These are phyloP conservation scores for Globisporangium rhizosaccharum DNA, from an alignment of 352 stramenopile species.

Conservation along the genomic window DNA sequence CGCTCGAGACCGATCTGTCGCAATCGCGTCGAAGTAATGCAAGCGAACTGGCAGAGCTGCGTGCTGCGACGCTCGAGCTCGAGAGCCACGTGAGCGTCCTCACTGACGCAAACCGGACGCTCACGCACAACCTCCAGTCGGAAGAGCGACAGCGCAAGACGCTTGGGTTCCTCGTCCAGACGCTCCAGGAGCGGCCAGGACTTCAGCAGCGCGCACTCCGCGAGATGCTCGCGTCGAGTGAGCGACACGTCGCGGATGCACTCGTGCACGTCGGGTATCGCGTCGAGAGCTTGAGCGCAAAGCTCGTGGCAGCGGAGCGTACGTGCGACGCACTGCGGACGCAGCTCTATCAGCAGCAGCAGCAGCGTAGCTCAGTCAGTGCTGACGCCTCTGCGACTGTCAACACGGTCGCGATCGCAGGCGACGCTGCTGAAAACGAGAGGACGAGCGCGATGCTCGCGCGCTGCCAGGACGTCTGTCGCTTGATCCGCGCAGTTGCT, in stretches of 20 bases:
- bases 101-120: constrained; percentile 8
- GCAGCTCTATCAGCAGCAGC: too few species aligned
- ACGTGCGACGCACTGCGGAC: neutral
- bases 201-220: constrained; percentile 33
- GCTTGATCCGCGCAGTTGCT: constrained; percentile 3
- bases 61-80: constrained; percentile 3
- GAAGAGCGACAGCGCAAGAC: constrained; percentile 18
- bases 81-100: constrained; percentile 11
- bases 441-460: neutral
- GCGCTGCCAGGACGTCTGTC: neutral
- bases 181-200: constrained; percentile 32
- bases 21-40: constrained; percentile 15
- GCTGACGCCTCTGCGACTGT: too few species aligned
- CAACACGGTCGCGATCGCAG: too few species aligned
- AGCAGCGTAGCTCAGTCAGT: too few species aligned
- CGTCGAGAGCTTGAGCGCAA: neutral
- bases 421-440: neutral
- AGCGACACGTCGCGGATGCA: constrained; percentile 26
- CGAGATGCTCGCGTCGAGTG: constrained; percentile 31
- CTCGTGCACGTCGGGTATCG: constrained; percentile 20
- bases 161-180: constrained; percentile 27
- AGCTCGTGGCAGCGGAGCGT: constrained; percentile 10
- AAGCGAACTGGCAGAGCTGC: constrained; percentile 7
- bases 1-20: constrained; percentile 7
- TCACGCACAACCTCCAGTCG: constrained; percentile 10